These are phyloP conservation scores for Lathyrus oleraceus DNA, from an alignment of 306 rosid genomes.

Conservation along the genomic window DNA sequence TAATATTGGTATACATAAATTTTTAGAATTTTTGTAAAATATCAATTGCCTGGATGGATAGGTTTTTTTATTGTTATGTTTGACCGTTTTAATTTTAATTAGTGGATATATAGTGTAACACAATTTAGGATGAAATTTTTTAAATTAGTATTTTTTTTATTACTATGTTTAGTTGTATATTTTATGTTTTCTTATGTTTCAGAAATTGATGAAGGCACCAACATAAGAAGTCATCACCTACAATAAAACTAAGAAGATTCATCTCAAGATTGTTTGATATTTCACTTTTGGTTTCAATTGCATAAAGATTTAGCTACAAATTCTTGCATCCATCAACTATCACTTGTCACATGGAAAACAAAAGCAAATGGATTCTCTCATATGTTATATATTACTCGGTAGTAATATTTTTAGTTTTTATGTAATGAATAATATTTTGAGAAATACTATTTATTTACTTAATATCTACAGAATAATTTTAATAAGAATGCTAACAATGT, in stretches of 20 bases:
- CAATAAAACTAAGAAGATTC: constrained; percentile 38
- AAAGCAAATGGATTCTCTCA: neutral
- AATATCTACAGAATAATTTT: neutral
- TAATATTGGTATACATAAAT: too few relatives aligned
- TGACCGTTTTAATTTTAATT: too few relatives aligned
- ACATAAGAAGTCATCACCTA: constrained; percentile 29
- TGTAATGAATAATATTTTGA: neutral
- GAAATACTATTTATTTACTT: neutral
- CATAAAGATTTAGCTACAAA: neutral
- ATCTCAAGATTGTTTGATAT: constrained; percentile 11
- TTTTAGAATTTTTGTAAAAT: too few relatives aligned
- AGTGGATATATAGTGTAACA: neutral
- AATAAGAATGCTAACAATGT: neutral
- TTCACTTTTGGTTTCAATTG: neutral
- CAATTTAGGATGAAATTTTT: neutral
- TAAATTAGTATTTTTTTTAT: neutral
- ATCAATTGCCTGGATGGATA: too few relatives aligned
- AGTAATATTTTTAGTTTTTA: neutral
- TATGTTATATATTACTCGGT: constrained; percentile 15
- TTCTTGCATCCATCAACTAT: neutral
- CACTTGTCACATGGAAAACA: constrained; percentile 26
- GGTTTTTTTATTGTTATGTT: too few relatives aligned
- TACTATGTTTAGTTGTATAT: neutral
- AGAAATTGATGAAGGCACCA: constrained; percentile 29
- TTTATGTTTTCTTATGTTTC: constrained; percentile 22